Percentiles rank a stretch among this genome's conserved stretches.
Conservation (phyloP, 2,329 filamentous ascomycete species). For the Purpureocillium takamizusanense region DNA sequence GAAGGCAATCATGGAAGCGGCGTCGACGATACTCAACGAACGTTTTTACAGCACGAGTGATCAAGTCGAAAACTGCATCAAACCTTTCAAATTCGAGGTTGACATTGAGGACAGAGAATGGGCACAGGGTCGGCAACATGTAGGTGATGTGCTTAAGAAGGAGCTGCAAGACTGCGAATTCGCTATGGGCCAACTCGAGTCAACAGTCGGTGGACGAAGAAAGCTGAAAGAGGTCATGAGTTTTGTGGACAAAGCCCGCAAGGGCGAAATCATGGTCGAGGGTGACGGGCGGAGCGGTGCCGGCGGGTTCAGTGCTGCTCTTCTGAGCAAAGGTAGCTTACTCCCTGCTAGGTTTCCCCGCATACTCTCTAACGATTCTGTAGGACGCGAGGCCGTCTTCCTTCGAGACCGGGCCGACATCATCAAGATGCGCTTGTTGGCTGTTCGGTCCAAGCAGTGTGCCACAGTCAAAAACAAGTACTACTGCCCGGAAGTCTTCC, state of each 20-base stretch:
- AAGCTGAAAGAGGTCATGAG: conserved; percentile 83
- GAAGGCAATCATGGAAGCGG: conserved; percentile 86
- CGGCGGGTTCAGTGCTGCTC: conserved; percentile 82
- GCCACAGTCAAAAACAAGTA: conserved; percentile 81
- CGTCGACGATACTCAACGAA: conserved; percentile 83
- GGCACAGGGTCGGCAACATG: conserved; percentile 75
- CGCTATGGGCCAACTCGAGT: conserved; percentile 68
- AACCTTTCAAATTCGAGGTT: conserved; percentile 97
- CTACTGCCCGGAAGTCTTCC: conserved; percentile 91
- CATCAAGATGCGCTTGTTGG: conserved; percentile 80
- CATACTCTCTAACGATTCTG: conserved; percentile 16
- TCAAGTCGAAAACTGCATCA: conserved; percentile 97
- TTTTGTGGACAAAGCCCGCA: conserved; percentile 85
- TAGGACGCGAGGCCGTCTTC: conserved; percentile 88
- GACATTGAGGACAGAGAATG: conserved; percentile 90
- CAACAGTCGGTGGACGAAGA: conserved; percentile 66
- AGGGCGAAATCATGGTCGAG: conserved; percentile 76
- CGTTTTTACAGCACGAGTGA: conserved; percentile 95
- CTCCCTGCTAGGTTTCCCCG: neutral
- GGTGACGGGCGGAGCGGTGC: conserved; percentile 77
- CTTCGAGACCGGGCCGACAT: conserved; percentile 85
- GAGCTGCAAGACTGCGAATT: conserved; percentile 79
- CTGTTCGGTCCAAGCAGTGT: conserved; percentile 87
- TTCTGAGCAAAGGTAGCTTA: conserved; percentile 68
- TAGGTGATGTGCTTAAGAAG: conserved; percentile 70